A percentile compares a stretch with the other conserved stretches of the same genome.
These are phyloP conservation scores for Chaetomiaceae sp. DNA, from an alignment of 2,329 filamentous ascomycete species.

Conservation along the genomic window DNA sequence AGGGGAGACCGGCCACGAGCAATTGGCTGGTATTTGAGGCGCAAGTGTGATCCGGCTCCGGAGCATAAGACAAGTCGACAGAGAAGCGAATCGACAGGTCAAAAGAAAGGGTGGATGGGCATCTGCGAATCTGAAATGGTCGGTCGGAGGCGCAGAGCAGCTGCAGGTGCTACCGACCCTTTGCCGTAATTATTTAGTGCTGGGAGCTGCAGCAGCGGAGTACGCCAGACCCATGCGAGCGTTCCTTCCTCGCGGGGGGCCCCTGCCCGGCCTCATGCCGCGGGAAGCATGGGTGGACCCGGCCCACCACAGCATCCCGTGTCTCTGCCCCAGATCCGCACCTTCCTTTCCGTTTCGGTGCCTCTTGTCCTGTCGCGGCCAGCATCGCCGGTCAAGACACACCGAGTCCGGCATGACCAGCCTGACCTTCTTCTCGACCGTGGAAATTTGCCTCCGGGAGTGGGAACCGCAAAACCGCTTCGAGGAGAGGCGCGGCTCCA, in stretches of 20 bases:
- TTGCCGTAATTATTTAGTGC: neutral
- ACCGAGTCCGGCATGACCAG: neutral
- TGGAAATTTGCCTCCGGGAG: neutral
- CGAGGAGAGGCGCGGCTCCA: neutral
- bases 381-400: no score
- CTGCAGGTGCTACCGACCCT: neutral
- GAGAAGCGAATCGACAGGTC: neutral
- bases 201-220: constrained; percentile 11
- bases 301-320: neutral
- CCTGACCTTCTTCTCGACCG: neutral
- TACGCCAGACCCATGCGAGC: constrained; percentile 6
- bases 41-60: neutral
- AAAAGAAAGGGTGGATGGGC: neutral
- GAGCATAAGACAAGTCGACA: neutral
- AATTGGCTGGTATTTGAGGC: neutral
- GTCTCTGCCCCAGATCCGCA: constrained; percentile 1
- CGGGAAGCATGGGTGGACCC: constrained; percentile 1
- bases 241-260: neutral
- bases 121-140: neutral
- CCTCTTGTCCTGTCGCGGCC: neutral
- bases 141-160: constrained; percentile 5
- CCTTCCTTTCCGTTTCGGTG: neutral
- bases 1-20: no score
- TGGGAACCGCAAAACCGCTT: neutral
- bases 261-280: constrained; percentile 4